phyloP scores from a whole-genome alignment of 176 grass and related monocot genomes.

The Alopecurus myosuroides region DNA sequence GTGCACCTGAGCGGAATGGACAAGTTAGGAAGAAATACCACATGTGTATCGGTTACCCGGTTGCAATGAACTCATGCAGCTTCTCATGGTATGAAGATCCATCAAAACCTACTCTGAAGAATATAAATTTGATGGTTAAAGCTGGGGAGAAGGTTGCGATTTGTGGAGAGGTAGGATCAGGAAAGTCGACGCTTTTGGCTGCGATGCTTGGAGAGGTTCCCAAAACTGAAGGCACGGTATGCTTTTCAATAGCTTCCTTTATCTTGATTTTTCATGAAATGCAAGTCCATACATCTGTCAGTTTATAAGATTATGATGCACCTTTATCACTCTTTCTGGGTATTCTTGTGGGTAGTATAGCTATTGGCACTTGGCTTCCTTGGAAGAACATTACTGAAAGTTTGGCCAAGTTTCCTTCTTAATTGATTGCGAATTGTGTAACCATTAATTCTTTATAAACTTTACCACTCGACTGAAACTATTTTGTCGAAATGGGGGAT shows the following conservation, averaged over 20 bases:
- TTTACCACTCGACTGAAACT: background rate
- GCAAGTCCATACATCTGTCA: background rate
- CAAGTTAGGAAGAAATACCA: constrained; percentile 23
- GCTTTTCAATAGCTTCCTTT: constrained; percentile 15
- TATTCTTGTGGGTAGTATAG: background rate
- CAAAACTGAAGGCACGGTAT: constrained; percentile 62
- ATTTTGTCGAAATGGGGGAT: too few species aligned
- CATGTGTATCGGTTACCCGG: constrained; percentile 19
- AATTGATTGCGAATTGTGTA: background rate
- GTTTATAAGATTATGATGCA: background rate
- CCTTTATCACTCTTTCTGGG: background rate
- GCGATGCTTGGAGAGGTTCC: constrained; percentile 76
- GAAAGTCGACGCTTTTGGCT: constrained; percentile 76
- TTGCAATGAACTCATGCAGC: constrained; percentile 46
- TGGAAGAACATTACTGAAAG: background rate
- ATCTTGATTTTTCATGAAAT: background rate
- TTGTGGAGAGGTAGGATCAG: background rate
- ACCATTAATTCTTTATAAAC: background rate
- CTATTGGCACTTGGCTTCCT: background rate
- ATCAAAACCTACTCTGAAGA: constrained; percentile 51
- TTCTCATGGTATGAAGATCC: constrained; percentile 89
- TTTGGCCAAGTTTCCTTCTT: background rate
- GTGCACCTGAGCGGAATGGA: constrained; percentile 60
- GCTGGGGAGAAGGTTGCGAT: constrained; percentile 45
- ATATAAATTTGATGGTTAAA: constrained; percentile 64